Evolutionary conservation across 768 basidiomycete species (phyloP).

Genomic region (Dictyophora rubrovolvata): DNA sequence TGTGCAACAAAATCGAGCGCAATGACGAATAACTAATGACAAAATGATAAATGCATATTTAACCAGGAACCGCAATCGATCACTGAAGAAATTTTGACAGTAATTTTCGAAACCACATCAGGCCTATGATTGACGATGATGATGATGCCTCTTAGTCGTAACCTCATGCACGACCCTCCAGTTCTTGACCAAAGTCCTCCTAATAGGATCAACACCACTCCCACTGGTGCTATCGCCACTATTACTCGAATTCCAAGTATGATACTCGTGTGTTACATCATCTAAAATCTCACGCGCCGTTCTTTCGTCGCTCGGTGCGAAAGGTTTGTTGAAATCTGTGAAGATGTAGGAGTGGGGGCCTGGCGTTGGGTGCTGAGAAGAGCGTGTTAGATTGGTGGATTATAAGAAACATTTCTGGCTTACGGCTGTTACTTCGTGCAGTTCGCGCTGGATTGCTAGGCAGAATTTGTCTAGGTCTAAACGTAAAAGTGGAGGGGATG

Average conservation of each 20-base stretch:
- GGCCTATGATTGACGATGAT: background rate
- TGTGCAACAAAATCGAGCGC: no score
- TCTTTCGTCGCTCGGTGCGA: slow-evolving; percentile 54
- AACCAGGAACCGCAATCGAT: no score
- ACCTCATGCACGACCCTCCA: slow-evolving; percentile 25
- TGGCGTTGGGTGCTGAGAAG: slow-evolving; percentile 40
- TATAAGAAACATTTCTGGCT: slow-evolving; percentile 20
- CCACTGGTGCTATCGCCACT: background rate
- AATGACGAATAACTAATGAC: no score
- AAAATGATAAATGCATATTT: no score
- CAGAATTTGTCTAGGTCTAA: slow-evolving; percentile 61
- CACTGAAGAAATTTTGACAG: no score
- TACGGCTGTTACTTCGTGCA: slow-evolving; percentile 65
- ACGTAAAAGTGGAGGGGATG: background rate
- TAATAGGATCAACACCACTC: slow-evolving; percentile 20
- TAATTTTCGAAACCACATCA: no score
- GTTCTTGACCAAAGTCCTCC: slow-evolving; percentile 23
- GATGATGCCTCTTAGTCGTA: slow-evolving; percentile 4
- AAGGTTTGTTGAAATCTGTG: slow-evolving; percentile 54
- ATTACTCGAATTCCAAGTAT: slow-evolving; percentile 4
- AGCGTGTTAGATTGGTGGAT: slow-evolving; percentile 20
- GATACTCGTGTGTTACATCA: slow-evolving; percentile 28
- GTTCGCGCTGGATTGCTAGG: slow-evolving; percentile 51
- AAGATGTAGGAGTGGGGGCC: slow-evolving; percentile 46
- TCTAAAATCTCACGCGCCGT: slow-evolving; percentile 43